Base-by-base conservation (phyloP, 1,284 basidiomycete genomes). In the Exobasidium cylindrosporum region DNA sequence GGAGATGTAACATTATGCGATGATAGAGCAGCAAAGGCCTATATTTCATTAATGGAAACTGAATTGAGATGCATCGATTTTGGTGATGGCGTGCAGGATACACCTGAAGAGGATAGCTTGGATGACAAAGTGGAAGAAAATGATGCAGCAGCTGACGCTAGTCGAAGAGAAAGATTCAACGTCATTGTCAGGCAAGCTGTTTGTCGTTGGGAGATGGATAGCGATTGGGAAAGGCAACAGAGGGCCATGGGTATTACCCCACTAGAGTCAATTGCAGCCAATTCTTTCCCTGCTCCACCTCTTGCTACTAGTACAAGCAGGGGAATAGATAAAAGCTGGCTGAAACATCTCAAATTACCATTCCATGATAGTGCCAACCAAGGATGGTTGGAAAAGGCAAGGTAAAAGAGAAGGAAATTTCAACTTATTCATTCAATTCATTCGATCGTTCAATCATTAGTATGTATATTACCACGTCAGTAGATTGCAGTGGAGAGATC, bases 141-240 rank as follows among this genome's bases (percentile, higher is more conserved):
- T 4, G 47, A 50, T 50, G 60, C 58, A 23, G 60, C 61, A 43
- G n/a, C 49, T 49, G 69, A 70, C 28, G 61, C 66, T 13, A 67
- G 62, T 3, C 46, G 69, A 24, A 54, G 55, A 29, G 44, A 45
- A 52, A 54, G 69, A 28, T 72, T 67, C 40, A 65, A 70, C 13
- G 57, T 65, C 0, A 68, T 72, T 24, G 49, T 72, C 3, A 57
- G 58, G 17, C 68, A 70, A 28, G 70, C 70, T 7, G 23, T 72
- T 28, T 65, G 56, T 1, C 65, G 56, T 29, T 72, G 69, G 69
- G 66, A 68, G 58, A 72, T 70, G 69, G 69, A 70, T 46, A 57
- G 52, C n/a, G 70, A 67, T 49, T 69, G 69, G 69, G 69, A 72
- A 54, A 52, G 69, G 4, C 14, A 40, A 4, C 47, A 50, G 26